Conservation (phyloP, 148 eudicot genomes). For the Nyssa sinensis region DNA sequence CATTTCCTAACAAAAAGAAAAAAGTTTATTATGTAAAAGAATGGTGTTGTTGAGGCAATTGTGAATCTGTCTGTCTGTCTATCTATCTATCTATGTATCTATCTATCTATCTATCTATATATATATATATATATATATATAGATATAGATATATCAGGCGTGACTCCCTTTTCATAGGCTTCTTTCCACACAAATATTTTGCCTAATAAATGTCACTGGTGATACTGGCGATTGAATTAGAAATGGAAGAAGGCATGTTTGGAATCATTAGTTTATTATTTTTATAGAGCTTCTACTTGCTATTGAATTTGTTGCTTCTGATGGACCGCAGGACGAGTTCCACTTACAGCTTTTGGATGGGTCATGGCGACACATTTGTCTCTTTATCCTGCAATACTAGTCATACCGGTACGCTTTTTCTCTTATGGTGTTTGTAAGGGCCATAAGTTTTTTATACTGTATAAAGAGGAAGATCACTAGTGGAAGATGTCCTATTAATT, state of each 20-base stretch:
- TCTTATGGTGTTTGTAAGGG: not conserved
- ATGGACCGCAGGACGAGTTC: constrained; percentile 55
- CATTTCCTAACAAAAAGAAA: no score
- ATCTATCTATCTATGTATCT: no score
- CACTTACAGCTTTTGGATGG: constrained; percentile 95
- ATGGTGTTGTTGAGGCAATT: not conserved
- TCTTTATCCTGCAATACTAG: constrained; percentile 75
- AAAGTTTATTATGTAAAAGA: no score
- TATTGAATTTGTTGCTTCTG: constrained; percentile 20
- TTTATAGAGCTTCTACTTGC: not conserved
- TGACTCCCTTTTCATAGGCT: not conserved
- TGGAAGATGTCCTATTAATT: not conserved
- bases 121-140: no score
- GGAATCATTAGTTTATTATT: not conserved
- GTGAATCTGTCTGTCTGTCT: no score
- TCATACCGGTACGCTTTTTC: constrained; percentile 66
- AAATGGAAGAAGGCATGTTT: not conserved
- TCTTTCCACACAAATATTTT: not conserved
- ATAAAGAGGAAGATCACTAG: not conserved
- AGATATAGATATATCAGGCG: not conserved
- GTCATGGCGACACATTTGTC: constrained; percentile 85
- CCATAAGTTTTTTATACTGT: constrained; percentile 7
- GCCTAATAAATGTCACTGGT: not conserved
- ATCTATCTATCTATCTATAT: no score
- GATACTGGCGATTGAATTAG: not conserved